Evolutionary conservation across 768 basidiomycete genomes (phyloP), one percentile per base, ranked within the genome.

Genomic region (Calocybe cyanea): DNA sequence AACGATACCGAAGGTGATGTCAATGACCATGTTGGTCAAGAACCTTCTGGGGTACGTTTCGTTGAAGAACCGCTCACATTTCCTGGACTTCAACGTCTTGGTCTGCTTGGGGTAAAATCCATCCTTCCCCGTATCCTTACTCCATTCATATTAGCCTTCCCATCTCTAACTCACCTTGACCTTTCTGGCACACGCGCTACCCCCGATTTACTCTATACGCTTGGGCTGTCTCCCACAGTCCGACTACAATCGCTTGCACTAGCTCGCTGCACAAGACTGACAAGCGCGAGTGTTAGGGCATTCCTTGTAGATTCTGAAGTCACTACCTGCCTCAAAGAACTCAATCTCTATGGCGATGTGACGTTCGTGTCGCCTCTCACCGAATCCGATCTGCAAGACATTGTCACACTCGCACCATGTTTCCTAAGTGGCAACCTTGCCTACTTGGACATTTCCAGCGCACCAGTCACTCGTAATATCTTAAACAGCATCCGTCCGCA

Each of bases 401-500:
- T 97, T 35, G 62, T 97, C 36, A 69, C 75, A 5, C 62, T 63
- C 14, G 92, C 92, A 0, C 92, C 92, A 1, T 91, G 87, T 57
- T 88, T 99, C 69, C 63, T 68, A 9, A 78, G 71, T 39, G 87
- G 89, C 7, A 64, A 81, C 48, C 70, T 99, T 32, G 76, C 82
- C 9, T 96, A 94, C 64, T 77, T 99, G 51, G 95, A 99, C 63
- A 64, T 99, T 23, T 96, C 94, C 11, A 90, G 87, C 50, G 71
- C 87, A 4, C 86, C 87, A 0, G 54, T 97, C 42, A 86, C 84
- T 4, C 63, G 69, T 36, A 70, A 75, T 7, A 64, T 85, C 6
- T 63, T 77, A 13, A 68, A 72, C 8, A 59, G 67, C 1, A 81
- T 81, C 58, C 73, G 75, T 14, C 65, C 80, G 6, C 91, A 91